A percentile compares a stretch with the other conserved stretches of the same genome.
phyloP scores from a whole-genome alignment of 2,329 filamentous ascomycete genomes.

The Acrocalymma vagum region DNA sequence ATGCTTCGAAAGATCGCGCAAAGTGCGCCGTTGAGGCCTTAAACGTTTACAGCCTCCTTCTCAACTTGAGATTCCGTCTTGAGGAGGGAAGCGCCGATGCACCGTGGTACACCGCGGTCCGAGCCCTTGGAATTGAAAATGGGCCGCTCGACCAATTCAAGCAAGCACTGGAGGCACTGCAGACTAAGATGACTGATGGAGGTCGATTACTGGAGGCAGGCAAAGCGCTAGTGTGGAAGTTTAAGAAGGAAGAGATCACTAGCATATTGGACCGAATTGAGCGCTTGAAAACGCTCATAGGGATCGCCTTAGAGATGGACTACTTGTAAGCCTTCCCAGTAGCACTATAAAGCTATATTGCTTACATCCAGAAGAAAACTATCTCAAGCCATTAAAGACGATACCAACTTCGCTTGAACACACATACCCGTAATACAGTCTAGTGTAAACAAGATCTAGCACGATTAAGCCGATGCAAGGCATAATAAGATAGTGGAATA shows the following conservation, averaged over 20 bases:
- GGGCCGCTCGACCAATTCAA: slow-evolving; percentile 32
- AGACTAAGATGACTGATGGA: slow-evolving; percentile 17
- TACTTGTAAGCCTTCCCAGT: slow-evolving; percentile 20
- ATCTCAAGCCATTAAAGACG: slow-evolving; percentile 17
- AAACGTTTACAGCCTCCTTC: slow-evolving; percentile 28
- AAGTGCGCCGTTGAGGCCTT: slow-evolving; percentile 22
- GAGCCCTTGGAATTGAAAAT: slow-evolving; percentile 19
- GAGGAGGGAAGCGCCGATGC: slow-evolving; percentile 17
- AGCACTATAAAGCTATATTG: slow-evolving; percentile 6
- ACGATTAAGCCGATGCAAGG: slow-evolving; percentile 9
- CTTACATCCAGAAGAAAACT: slow-evolving; percentile 21
- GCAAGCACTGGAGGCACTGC: slow-evolving; percentile 19
- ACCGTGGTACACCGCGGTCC: slow-evolving; percentile 26
- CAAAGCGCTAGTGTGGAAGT: slow-evolving; percentile 21
- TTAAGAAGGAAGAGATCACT: slow-evolving; percentile 23
- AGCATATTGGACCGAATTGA: slow-evolving; percentile 23
- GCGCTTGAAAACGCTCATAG: slow-evolving; percentile 21
- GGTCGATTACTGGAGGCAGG: slow-evolving; percentile 14
- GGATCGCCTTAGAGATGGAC: slow-evolving; percentile 23
- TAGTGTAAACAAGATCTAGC: slow-evolving; percentile 6
- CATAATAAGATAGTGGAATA: slow-evolving; percentile 12
- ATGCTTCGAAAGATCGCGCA: slow-evolving; percentile 30
- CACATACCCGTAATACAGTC: slow-evolving; percentile 5
- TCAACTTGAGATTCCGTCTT: slow-evolving; percentile 23
- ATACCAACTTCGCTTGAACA: slow-evolving; percentile 2